These are phyloP conservation scores for Beauveria sp. DNA, from an alignment of 2,329 filamentous ascomycete genomes.

Conservation along the genomic window DNA sequence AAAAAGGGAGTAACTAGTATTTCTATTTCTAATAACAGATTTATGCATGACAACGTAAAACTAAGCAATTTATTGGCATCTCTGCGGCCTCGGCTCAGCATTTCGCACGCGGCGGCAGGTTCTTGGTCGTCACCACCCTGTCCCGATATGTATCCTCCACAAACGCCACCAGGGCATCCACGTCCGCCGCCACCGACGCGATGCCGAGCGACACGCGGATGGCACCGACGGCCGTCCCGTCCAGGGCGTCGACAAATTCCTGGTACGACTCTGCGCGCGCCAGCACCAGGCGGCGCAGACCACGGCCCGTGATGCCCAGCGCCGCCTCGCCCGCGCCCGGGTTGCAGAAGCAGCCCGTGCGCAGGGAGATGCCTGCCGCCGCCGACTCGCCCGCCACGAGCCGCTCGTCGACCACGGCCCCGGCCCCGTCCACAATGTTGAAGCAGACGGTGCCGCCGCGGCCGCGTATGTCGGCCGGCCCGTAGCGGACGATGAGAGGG, in stretches of 20 bases:
- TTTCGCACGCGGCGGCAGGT: constrained; percentile 5
- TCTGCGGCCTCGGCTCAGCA: constrained; percentile 8
- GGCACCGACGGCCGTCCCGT: constrained; percentile 22
- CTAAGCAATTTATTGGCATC: background rate
- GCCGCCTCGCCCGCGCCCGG: constrained; percentile 31
- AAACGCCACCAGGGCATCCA: constrained; percentile 30
- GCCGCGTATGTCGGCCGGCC: constrained; percentile 21
- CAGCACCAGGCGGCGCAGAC: constrained; percentile 13
- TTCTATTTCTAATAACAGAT: background rate
- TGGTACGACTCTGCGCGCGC: constrained; percentile 15
- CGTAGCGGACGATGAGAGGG: constrained; percentile 28
- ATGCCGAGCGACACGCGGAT: constrained; percentile 33
- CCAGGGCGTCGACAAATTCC: constrained; percentile 16
- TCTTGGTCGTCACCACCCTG: constrained; percentile 14
- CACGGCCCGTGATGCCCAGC: constrained; percentile 20
- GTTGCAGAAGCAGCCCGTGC: constrained; percentile 37
- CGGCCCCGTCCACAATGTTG: constrained; percentile 28
- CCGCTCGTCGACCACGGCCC: constrained; percentile 28
- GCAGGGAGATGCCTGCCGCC: constrained; percentile 27
- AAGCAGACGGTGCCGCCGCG: constrained; percentile 32
- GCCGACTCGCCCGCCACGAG: constrained; percentile 28
- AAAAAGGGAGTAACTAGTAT: background rate
- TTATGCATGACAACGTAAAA: background rate
- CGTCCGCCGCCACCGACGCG: constrained; percentile 26
- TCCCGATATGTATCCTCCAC: constrained; percentile 25